These are phyloP conservation scores for Leccinum uliginosum DNA, from an alignment of 768 basidiomycete genomes.

Conservation along the genomic window DNA sequence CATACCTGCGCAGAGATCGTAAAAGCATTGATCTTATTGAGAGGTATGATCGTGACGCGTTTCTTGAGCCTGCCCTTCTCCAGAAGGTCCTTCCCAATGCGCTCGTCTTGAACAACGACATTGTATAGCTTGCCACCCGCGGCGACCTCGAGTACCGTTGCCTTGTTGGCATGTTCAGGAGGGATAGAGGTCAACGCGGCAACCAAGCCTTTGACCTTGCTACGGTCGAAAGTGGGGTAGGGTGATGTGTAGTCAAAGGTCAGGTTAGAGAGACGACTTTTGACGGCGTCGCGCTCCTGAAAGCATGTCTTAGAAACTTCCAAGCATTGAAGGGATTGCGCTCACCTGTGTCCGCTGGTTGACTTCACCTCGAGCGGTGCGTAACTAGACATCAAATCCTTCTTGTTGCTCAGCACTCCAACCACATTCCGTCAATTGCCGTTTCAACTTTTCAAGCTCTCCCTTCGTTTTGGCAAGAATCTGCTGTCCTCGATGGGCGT, in stretches of 20 bases:
- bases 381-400: slow-evolving; percentile 47
- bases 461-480: slow-evolving; percentile 56
- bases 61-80: slow-evolving; percentile 75
- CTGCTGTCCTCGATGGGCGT: slow-evolving; percentile 72
- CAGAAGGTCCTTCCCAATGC: slow-evolving; percentile 79
- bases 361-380: slow-evolving; percentile 50
- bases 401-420: slow-evolving; percentile 79
- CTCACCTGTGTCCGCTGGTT: slow-evolving; percentile 60
- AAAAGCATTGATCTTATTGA: slow-evolving; percentile 82
- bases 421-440: slow-evolving; percentile 52
- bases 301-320: slow-evolving; percentile 6
- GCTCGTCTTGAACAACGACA: slow-evolving; percentile 90
- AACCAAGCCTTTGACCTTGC: slow-evolving; percentile 87
- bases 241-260: slow-evolving; percentile 85
- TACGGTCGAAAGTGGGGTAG: slow-evolving; percentile 72
- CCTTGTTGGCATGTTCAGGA: slow-evolving; percentile 64
- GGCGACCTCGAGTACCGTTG: slow-evolving; percentile 89
- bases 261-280: slow-evolving; percentile 60
- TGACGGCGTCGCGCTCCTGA: slow-evolving; percentile 67
- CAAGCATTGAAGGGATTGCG: not conserved
- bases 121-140: slow-evolving; percentile 90
- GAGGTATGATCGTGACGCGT: slow-evolving; percentile 88
- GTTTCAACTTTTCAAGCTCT: slow-evolving; percentile 54
- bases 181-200: slow-evolving; percentile 82
- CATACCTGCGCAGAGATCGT: slow-evolving; percentile 48